phyloP scores from a whole-genome alignment of 345 rosid species.

The Murraya paniculata region DNA sequence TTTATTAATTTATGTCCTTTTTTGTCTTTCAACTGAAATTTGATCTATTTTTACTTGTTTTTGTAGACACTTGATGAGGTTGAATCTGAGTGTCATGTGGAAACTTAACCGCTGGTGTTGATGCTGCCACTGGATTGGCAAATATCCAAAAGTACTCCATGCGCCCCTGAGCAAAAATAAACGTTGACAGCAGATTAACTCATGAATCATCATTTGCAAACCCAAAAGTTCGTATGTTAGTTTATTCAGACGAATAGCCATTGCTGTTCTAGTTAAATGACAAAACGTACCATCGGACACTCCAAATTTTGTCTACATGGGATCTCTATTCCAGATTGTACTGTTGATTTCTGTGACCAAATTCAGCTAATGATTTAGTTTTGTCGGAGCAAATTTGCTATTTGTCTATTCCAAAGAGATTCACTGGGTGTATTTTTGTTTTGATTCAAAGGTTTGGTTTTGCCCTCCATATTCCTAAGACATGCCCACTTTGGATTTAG shows the following conservation, averaged over 20 bases:
- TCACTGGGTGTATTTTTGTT: background rate
- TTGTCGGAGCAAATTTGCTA: background rate
- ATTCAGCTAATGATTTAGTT: background rate
- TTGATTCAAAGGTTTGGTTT: background rate
- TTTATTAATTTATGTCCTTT: background rate
- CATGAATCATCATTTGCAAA: background rate
- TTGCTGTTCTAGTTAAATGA: conserved; percentile 5
- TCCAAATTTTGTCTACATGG: background rate
- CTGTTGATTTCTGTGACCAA: background rate
- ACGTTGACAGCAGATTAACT: conserved; percentile 1
- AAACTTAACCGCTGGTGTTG: background rate
- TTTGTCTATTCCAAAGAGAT: background rate
- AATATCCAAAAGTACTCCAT: background rate
- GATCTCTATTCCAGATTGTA: background rate
- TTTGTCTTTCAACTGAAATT: background rate
- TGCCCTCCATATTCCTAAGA: too few relatives aligned
- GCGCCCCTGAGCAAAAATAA: background rate
- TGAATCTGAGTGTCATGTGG: conserved; percentile 24
- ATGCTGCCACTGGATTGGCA: conserved; percentile 13
- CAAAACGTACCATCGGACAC: background rate
- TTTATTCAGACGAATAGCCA: conserved; percentile 1
- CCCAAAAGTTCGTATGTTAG: conserved; percentile 4
- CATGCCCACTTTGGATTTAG: too few relatives aligned
- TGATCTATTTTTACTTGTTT: background rate
- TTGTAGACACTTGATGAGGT: conserved; percentile 27